Evolutionary conservation across 2,329 filamentous ascomycete genomes (phyloP), one percentile per base, ranked within the genome.

Genomic region (Microdochium paspali): DNA sequence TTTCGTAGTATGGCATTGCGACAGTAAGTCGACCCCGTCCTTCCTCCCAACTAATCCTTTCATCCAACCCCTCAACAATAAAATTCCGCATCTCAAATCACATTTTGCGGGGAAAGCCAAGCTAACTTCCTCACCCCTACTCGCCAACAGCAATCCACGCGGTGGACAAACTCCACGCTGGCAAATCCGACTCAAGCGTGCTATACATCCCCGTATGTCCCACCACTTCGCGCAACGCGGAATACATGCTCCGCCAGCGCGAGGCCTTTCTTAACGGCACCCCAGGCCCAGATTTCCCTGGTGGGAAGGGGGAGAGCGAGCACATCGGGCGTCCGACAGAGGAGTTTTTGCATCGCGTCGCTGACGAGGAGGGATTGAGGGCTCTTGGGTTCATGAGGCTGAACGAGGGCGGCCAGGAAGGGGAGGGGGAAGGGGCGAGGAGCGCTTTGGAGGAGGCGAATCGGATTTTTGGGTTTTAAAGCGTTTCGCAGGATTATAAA

Each of bases 141-240:
- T 5, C 1, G 42, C 35, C 7, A 21, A 2, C 23, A 69, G 74
- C 69, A 3, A 85, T 94, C 44, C 90, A 95, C 61, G 80, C 88
- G 0, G 90, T 96, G 0, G 90, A 96, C 66, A 83, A 80, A 54
- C 72, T 82, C 1, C 90, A 96, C 61, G 65, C 65, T 1, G 91
- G 90, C 1, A 72, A 67, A 2, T 65, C 70, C 0, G 90, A 96
- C 63, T 89, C 86, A 0, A 90, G 84, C 55, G 90, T 95, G 0
- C 59, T 96, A 50, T 96, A 96, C 58, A 95, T 96, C 47, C 90
- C 90, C 0, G 83, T 87, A 0, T 93, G 87, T 47, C 90, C 90
- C 0, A 73, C 89, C 25, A 95, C 89, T 1, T 78, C 84, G 46
- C 67, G 72, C 32, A 95, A 93, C 56, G 82, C 85, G 0, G 66